Evolutionary conservation across 2,329 filamentous ascomycete genomes (phyloP).

Genomic region (Xylariaceae sp.): DNA sequence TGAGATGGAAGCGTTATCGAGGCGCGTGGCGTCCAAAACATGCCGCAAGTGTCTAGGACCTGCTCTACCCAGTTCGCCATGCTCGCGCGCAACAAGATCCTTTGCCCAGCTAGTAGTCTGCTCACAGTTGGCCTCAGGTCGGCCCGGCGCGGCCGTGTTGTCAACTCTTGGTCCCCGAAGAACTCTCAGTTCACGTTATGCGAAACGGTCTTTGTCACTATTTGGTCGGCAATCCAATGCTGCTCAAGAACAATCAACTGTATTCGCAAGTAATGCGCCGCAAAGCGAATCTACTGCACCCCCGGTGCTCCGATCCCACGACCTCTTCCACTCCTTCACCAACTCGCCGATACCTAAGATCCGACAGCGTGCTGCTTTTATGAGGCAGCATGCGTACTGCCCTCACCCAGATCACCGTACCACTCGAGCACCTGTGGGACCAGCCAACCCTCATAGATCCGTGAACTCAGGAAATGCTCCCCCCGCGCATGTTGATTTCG

Average conservation of each 20-base stretch:
- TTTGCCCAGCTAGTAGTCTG: conserved; percentile 24
- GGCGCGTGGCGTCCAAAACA: conserved; percentile 27
- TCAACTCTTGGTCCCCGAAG: conserved; percentile 12
- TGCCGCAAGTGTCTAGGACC: conserved; percentile 31
- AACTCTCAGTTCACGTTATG: neutral
- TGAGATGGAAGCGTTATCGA: conserved; percentile 32
- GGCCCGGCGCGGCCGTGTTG: conserved; percentile 12
- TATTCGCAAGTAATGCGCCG: conserved; percentile 17
- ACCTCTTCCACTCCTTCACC: conserved; percentile 91
- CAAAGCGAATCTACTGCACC: conserved; percentile 20
- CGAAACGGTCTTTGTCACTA: conserved; percentile 28
- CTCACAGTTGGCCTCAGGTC: conserved; percentile 7
- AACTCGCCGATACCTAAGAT: conserved; percentile 86
- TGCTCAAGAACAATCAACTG: conserved; percentile 17
- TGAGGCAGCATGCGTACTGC: conserved; percentile 89
- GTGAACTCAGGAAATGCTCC: conserved; percentile 52
- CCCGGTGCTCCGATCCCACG: conserved; percentile 59
- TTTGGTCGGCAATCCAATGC: conserved; percentile 27
- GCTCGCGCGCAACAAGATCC: conserved; percentile 19
- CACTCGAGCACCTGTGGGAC: conserved; percentile 62
- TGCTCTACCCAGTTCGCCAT: conserved; percentile 19
- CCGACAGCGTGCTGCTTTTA: conserved; percentile 80
- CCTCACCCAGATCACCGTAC: conserved; percentile 83
- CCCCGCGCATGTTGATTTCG: conserved; percentile 82
- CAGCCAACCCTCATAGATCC: conserved; percentile 60